Conservation (phyloP, 2,329 filamentous ascomycete genomes). For the Didymellaceae sp. region DNA sequence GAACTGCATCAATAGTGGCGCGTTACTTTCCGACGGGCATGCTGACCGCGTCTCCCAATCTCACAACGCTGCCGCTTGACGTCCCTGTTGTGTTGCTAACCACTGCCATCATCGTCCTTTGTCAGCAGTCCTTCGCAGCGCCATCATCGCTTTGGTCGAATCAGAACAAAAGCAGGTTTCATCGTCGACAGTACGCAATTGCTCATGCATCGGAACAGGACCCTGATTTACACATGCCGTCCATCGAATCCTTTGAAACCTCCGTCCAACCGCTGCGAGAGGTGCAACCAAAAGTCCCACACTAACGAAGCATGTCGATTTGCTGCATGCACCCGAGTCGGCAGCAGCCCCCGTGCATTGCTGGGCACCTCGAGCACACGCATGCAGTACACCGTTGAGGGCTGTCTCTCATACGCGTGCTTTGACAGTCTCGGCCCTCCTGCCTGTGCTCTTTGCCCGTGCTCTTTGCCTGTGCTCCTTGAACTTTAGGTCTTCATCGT, state of each 20-base stretch:
- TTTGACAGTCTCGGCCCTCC: constrained; percentile 9
- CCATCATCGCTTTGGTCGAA: constrained; percentile 7
- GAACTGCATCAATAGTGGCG: constrained; percentile 6
- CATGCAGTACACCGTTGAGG: constrained; percentile 6
- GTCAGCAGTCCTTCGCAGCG: constrained; percentile 3
- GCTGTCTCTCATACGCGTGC: constrained; percentile 3
- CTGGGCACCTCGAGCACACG: constrained; percentile 6
- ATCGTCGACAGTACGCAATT: constrained; percentile 7
- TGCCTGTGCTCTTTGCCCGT: constrained; percentile 2
- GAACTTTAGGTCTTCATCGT: too few species aligned
- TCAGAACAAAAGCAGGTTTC: constrained; percentile 16
- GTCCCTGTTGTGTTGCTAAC: constrained; percentile 2
- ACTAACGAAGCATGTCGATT: constrained; percentile 10
- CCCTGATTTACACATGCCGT: constrained; percentile 14
- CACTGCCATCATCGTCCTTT: constrained; percentile 6
- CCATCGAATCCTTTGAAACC: background rate
- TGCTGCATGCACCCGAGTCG: background rate
- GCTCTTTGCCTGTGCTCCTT: too few species aligned
- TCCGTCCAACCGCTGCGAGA: constrained; percentile 12
- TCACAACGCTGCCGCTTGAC: constrained; percentile 3
- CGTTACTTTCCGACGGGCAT: constrained; percentile 7
- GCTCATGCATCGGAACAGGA: constrained; percentile 17
- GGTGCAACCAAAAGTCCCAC: constrained; percentile 5
- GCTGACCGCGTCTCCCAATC: constrained; percentile 5
- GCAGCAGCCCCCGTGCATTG: constrained; percentile 7